Conservation (phyloP, 352 stramenopile species). For the Pythium phragmiticola region DNA sequence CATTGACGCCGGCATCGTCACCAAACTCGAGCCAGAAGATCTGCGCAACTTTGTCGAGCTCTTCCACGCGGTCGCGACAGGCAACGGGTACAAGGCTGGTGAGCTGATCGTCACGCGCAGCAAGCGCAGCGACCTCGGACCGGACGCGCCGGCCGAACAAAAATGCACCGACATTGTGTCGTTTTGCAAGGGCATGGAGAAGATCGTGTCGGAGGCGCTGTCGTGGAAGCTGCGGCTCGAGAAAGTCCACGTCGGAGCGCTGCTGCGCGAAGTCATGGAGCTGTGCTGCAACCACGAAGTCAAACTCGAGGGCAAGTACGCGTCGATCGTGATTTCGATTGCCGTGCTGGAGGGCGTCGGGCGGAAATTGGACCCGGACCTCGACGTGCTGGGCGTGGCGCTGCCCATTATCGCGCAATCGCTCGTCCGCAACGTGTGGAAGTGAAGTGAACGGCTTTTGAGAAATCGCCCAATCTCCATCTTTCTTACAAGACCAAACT, state of each 20-base stretch:
- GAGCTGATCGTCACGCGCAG: constrained; percentile 73
- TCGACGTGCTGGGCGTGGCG: constrained; percentile 87
- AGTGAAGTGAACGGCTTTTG: constrained; percentile 1
- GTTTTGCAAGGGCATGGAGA: constrained; percentile 72
- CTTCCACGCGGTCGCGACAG: constrained; percentile 78
- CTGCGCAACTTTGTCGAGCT: constrained; percentile 85
- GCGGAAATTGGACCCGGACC: constrained; percentile 87
- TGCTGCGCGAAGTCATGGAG: constrained; percentile 81
- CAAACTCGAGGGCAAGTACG: constrained; percentile 92
- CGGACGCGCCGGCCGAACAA: constrained; percentile 29
- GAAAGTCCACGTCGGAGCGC: constrained; percentile 72
- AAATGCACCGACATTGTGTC: constrained; percentile 74
- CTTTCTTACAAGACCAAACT: background rate
- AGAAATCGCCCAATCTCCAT: too few species aligned
- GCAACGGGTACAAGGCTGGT: constrained; percentile 78
- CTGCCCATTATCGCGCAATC: constrained; percentile 92
- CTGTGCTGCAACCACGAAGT: constrained; percentile 92
- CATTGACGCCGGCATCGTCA: constrained; percentile 86
- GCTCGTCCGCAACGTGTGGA: constrained; percentile 76
- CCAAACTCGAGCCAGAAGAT: constrained; percentile 69
- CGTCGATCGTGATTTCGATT: constrained; percentile 93
- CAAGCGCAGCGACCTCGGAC: constrained; percentile 40
- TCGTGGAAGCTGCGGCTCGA: constrained; percentile 62
- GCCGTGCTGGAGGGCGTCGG: constrained; percentile 94
- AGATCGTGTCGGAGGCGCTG: constrained; percentile 66